Evolutionary conservation across 1,139 yeast genomes (phyloP), one percentile per base, ranked within the genome.

Genomic region (Torulaspora globosa): DNA sequence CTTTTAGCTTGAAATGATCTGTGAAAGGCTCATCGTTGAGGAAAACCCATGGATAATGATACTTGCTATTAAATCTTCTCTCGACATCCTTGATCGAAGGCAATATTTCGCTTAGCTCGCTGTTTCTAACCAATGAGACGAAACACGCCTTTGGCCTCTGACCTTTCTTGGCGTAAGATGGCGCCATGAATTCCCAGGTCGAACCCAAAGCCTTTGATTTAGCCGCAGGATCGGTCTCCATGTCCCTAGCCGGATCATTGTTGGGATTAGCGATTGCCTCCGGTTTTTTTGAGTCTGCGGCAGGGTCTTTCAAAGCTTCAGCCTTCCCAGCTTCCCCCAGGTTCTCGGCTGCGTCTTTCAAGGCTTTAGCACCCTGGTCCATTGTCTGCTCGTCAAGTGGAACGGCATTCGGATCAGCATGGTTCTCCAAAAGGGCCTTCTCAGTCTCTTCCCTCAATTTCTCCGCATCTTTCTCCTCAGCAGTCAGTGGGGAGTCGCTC

Each of bases 1-100:
- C 46, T 31, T 38, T 37, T n/a, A 18, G 58, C 52, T 69, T 73
- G 60, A 78, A 76, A 37, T 69, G 73, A 3, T 69, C 73, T 30
- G 70, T 63, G 59, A 78, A 77, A 15, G 71, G 73, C 49, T 73
- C 74, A 50, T 78, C 78, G 63, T 82, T 84, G 50, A 83, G 68
- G 59, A 84, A 82, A 11, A 82, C 82, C 90, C 92, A 84, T 53
- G 82, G 86, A 60, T 84, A 84, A 52, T 76, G 74, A 61, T 63
- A 81, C 51, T 75, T 69, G 48, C 69, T 58, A 69, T 87, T 87
- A 70, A 85, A 87, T 40, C 89, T 74, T 57, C 76, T 79, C 66
- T 87, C 90, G 31, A 86, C 76, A 46, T 75, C 70, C 48, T 77
- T 73, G 41, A 88, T 76, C 6, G 95, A 79, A 38, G 71, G 73